Base-by-base conservation (phyloP, 1,139 yeast species). In the Geotrichum australiense region DNA sequence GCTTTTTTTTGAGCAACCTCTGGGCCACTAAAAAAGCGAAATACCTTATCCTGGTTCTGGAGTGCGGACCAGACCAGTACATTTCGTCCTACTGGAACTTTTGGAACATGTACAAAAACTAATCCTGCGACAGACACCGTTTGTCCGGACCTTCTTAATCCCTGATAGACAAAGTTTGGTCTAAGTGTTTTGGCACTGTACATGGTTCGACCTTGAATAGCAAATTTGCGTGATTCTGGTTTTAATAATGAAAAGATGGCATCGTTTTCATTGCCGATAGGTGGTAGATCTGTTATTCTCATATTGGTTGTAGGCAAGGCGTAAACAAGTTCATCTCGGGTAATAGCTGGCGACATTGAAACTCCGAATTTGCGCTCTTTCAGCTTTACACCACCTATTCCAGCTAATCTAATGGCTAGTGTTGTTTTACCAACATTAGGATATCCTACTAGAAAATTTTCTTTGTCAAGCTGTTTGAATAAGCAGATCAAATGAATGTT, bases 391-490 rank as follows among this genome's bases (percentile, higher is more conserved):
- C 56, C 55, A 24, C 58, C 56, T 7, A 56, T 41, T 37, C 63
- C 62, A 12, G 75, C 51, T 24, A 80, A 52, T n/a, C 74, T 57
- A 50, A 70, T 74, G 2, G 80, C 69, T 22, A 86, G 56, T 1
- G 81, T 69, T 1, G 93, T 77, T 57, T 86, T 86, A 1, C 96
- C 96, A 12, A 77, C 69, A 55, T 85, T 85, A 7, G 84, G 77
- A 49, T 71, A 71, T 1, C 96, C 96, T 10, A 85, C 65, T 26
- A 86, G 59, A 54, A 76, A 80, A 21, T 77, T 69, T 19, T 66
- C 67, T 5, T 63, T 54, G 0, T 74, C 69, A 20, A 76, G 56
- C 8, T 57, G 50, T 2, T 60, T 43, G 22, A 55, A 54, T 18
- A 74, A 50, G 1, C 56, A 54, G 5, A 62, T 59, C 4, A 73